A percentile compares a stretch with the other conserved stretches of the same genome.
phyloP scores from a whole-genome alignment of 2,329 filamentous ascomycete species.

The Aspergillus awamori region DNA sequence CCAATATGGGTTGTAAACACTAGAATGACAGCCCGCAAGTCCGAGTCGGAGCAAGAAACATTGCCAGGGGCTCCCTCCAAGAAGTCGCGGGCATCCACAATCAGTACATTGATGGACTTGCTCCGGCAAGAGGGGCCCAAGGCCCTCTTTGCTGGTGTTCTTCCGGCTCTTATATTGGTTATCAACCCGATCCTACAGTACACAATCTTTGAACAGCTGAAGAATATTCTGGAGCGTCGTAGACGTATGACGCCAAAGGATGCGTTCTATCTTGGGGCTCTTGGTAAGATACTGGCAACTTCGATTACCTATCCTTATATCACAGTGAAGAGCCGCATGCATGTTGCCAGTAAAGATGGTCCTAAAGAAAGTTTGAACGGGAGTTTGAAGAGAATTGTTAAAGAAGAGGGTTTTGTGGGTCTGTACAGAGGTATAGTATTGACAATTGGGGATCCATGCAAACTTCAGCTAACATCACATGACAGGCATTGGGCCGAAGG shows the following conservation, averaged over 20 bases:
- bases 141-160: constrained; percentile 87
- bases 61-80: constrained; percentile 44
- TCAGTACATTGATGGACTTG: constrained; percentile 78
- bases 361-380: constrained; percentile 79
- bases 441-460: neutral
- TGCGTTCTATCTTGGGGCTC: constrained; percentile 85
- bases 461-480: constrained; percentile 15
- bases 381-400: constrained; percentile 76
- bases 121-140: constrained; percentile 80
- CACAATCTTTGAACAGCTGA: constrained; percentile 97
- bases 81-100: constrained; percentile 67
- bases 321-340: constrained; percentile 97
- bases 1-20: constrained; percentile 99
- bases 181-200: constrained; percentile 99
- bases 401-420: constrained; percentile 86
- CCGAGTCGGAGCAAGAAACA: constrained; percentile 51
- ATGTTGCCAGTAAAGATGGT: constrained; percentile 78
- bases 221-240: constrained; percentile 81
- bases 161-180: constrained; percentile 89
- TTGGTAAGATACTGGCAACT: constrained; percentile 94
- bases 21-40: constrained; percentile 88
- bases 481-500: constrained; percentile 88
- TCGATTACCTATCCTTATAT: constrained; percentile 97
- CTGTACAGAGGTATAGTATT: constrained; percentile 79
- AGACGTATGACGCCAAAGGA: constrained; percentile 78